Base-by-base conservation (phyloP, 345 rosid genomes). In the Arabidopsis thaliana region DNA sequence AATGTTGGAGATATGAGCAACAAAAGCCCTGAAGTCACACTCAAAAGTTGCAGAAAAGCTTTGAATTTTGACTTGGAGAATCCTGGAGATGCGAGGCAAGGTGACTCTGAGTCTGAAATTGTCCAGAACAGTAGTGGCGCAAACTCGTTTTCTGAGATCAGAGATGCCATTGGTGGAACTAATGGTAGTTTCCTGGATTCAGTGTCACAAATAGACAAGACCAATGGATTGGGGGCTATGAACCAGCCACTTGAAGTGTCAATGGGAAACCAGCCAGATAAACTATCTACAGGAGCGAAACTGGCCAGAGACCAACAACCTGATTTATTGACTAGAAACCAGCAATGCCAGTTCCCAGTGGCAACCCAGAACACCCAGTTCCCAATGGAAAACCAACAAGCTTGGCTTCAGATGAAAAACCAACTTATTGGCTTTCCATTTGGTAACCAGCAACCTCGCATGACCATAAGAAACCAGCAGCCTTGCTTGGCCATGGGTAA, bases 1-100 rank as follows among this genome's bases (percentile, higher is more conserved):
- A 41, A 14, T 59, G 56, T 28, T 78, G 71, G 57, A 72, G 73
- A 50, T 46, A 50, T 23, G 61, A 56, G 81, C 68, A 78, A 72
- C 68, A 41, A 74, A 80, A 42, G 76, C 69, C 62, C 82, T 36
- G 68, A 30, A 67, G 22, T 74, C 41, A 71, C 74, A 49, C 65
- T 9, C 59, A 83, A 77, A 59, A 83, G 90, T 69, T 84, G 93
- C 74, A 78, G 82, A 70, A 89, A 84, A 69, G 81, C 68, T 68
- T 78, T 93, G 81, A 75, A 75, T 66, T 91, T 90, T 75, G 87
- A 85, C 65, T 62, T 71, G 73, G 91, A 85, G 81, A 83, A 78
- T 25, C 25, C 51, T 55, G 67, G 71, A 40, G 80, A 73, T 70
- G 73, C 61, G 56, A 71, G 56, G 33, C 52, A 50, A 71, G 76